Evolutionary conservation across 352 stramenopile genomes (phyloP), one percentile per base, ranked within the genome.

Genomic region (Phytophthora ramorum): DNA sequence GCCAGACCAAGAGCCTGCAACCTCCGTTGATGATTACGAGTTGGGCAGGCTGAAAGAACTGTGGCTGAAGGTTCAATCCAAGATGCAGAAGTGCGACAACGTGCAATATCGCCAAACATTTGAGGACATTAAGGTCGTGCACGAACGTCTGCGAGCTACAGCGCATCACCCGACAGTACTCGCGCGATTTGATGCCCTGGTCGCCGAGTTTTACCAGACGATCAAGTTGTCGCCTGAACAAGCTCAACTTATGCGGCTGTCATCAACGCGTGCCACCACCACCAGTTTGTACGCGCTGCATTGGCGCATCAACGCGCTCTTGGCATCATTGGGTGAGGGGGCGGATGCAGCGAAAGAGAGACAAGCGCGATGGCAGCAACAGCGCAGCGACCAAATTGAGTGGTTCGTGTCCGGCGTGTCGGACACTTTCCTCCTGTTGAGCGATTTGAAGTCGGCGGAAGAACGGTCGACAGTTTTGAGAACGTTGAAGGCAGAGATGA

Each of bases 161-260:
- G 9, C 13, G 8, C 7, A 45, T 19, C 9, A 5, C 0, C 12
- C 34, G 17, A 44, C 14, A 30, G 2, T 65, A 14, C 26, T 65
- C 24, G 37, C 7, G 3, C 19, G 16, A 7, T 58, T 65, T 40
- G 2, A 52, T 7, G 16, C 12, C 3, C 45, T 65, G 14, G n/a
- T 65, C 28, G 41, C 2, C 9, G 58, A 65, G 3, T 65, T 52
- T 30, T 28, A 32, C 24, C 46, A 24, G 6, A 47, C 17, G 1
- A 45, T 65, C 26, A 58, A 34, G 10, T 53, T 45, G 37, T 35
- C 58, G 2, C 38, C 46, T 28, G 58, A 53, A 30, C 47, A 58
- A 45, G 19, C 47, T 24, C 26, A 37, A 37, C 45, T 65, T 3
- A 30, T 52, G 26, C 37, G 16, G 13, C 19, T 65, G 7, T 58